These are phyloP conservation scores for Yarrowia divulgata DNA, from an alignment of 805 yeast species.

Conservation along the genomic window DNA sequence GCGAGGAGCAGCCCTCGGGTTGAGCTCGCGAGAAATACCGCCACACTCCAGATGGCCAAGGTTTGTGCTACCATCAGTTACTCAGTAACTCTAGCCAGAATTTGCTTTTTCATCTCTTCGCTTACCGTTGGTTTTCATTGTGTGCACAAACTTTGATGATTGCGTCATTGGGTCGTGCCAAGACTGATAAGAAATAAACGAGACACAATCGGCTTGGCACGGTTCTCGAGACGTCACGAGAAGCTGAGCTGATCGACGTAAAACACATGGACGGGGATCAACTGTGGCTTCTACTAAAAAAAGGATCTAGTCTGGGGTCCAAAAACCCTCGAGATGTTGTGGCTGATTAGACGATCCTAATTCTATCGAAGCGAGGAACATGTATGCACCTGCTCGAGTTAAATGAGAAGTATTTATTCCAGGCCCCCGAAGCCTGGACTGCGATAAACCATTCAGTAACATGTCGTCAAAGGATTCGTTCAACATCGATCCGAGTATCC, in stretches of 20 bases:
- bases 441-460: neutral
- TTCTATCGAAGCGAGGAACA: neutral
- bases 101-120: constrained; percentile 7
- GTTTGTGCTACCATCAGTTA: neutral
- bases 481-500: constrained; percentile 19
- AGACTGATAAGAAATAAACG: neutral
- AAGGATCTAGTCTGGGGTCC: neutral
- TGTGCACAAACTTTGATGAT: constrained; percentile 19
- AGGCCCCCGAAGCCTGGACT: neutral
- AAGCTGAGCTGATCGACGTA: neutral
- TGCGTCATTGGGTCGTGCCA: constrained; percentile 30
- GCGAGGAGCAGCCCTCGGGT: too few species aligned
- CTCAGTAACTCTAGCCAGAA: neutral
- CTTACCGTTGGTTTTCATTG: neutral
- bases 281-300: neutral
- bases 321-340: neutral
- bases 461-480: constrained; percentile 28
- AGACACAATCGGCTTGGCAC: neutral
- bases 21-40: neutral
- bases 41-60: constrained; percentile 5
- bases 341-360: constrained; percentile 15
- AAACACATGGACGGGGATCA: neutral
- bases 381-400: constrained; percentile 10
- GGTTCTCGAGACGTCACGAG: too few species aligned
- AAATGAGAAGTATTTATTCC: constrained; percentile 12